phyloP scores from a whole-genome alignment of 1,139 yeast species.

The Kodamaea sp. region DNA sequence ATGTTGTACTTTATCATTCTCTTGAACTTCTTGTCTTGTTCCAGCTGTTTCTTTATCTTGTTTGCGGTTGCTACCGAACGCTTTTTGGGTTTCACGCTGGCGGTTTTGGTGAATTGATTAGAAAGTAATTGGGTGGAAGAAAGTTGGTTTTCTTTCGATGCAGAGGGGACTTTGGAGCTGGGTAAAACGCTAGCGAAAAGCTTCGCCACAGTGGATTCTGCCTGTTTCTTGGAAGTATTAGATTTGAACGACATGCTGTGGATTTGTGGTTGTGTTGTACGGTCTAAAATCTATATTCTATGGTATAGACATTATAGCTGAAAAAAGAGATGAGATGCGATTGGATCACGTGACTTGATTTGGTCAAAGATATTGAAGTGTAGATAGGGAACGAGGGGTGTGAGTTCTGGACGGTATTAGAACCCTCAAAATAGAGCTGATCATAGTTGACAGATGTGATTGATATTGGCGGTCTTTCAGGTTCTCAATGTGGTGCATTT shows the following conservation, averaged over 20 bases:
- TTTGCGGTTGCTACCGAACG: conserved; percentile 31
- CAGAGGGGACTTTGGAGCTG: conserved; percentile 26
- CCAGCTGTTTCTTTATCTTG: conserved; percentile 35
- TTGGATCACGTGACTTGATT: no score
- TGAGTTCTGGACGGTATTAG: no score
- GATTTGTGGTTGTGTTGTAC: no score
- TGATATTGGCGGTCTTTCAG: no score
- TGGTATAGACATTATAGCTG: no score
- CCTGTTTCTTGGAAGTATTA: conserved; percentile 32
- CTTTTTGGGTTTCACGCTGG: conserved; percentile 35
- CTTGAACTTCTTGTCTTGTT: conserved; percentile 41
- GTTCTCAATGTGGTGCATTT: no score
- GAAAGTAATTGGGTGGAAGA: conserved; percentile 25
- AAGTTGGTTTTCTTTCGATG: conserved; percentile 9
- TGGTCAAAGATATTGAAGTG: no score
- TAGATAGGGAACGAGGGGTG: no score
- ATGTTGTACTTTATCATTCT: conserved; percentile 54
- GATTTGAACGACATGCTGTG: conserved; percentile 32
- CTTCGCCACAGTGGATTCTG: conserved; percentile 43
- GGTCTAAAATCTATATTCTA: no score
- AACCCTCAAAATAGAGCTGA: no score
- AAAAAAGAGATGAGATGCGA: no score
- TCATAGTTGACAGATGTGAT: no score
- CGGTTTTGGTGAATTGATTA: conserved; percentile 11
- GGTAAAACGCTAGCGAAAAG: conserved; percentile 46